phyloP scores from a whole-genome alignment of 495 filamentous ascomycete genomes.

The Xylaria intraflava region DNA sequence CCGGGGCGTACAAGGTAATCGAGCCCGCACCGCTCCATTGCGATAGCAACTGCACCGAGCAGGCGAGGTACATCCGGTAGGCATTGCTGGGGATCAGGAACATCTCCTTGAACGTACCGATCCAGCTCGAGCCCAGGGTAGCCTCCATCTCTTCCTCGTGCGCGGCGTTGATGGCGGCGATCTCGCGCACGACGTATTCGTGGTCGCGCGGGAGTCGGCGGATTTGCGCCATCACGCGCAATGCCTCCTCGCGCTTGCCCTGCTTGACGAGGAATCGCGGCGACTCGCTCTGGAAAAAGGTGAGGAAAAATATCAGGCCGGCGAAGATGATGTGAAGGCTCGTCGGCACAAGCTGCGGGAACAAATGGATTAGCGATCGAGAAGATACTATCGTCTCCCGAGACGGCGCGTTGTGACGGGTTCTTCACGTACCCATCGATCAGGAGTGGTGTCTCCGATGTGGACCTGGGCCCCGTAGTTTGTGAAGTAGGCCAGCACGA shows the following conservation, averaged over 20 bases:
- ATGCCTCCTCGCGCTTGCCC: slow-evolving; percentile 40
- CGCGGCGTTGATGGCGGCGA: slow-evolving; percentile 43
- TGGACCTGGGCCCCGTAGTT: slow-evolving; percentile 54
- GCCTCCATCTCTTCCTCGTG: slow-evolving; percentile 51
- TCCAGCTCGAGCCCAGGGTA: slow-evolving; percentile 47
- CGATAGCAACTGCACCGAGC: slow-evolving; percentile 54
- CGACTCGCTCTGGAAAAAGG: slow-evolving; percentile 58
- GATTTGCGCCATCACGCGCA: slow-evolving; percentile 41
- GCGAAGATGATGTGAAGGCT: slow-evolving; percentile 69
- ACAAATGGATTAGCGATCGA: not conserved
- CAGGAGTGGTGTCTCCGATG: slow-evolving; percentile 48
- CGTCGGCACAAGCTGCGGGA: slow-evolving; percentile 49
- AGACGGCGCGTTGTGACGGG: not conserved
- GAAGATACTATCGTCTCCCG: not conserved
- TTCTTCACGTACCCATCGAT: slow-evolving; percentile 46
- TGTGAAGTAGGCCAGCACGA: slow-evolving; percentile 54
- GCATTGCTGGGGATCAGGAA: slow-evolving; percentile 54
- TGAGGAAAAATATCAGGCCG: slow-evolving; percentile 56
- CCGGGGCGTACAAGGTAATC: slow-evolving; percentile 61
- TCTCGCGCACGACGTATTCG: slow-evolving; percentile 43
- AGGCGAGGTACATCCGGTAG: slow-evolving; percentile 55
- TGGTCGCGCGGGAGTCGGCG: slow-evolving; percentile 44
- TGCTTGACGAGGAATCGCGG: slow-evolving; percentile 52
- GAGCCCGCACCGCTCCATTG: slow-evolving; percentile 66
- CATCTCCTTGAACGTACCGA: slow-evolving; percentile 53